These are phyloP conservation scores for Geotrichum reessii DNA, from an alignment of 1,139 yeast genomes.

Conservation along the genomic window DNA sequence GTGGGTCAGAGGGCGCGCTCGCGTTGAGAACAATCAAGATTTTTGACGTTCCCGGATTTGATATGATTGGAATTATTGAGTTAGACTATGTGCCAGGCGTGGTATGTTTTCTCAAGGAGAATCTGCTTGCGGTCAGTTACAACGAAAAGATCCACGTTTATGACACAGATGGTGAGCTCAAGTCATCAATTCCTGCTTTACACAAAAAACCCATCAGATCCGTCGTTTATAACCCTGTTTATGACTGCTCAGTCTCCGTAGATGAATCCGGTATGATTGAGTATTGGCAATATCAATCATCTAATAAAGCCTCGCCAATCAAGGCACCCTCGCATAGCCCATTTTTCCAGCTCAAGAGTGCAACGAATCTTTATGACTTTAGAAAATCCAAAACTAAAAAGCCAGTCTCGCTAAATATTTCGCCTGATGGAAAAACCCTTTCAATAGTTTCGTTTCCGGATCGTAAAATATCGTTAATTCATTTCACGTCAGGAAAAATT, in stretches of 20 bases:
- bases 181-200: slow-evolving; percentile 23
- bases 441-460: slow-evolving; percentile 37
- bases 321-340: slow-evolving; percentile 13
- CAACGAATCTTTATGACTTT: slow-evolving; percentile 43
- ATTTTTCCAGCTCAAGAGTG: slow-evolving; percentile 39
- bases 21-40: slow-evolving; percentile 31
- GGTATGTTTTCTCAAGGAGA: slow-evolving; percentile 14
- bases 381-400: slow-evolving; percentile 34
- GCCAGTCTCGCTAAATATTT: slow-evolving; percentile 28
- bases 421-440: slow-evolving; percentile 31
- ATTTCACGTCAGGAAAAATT: slow-evolving; percentile 38
- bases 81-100: slow-evolving; percentile 22
- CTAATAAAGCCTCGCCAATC: slow-evolving; percentile 14
- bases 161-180: slow-evolving; percentile 27
- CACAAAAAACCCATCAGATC: slow-evolving; percentile 36
- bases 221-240: slow-evolving; percentile 33
- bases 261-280: slow-evolving; percentile 44
- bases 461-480: slow-evolving; percentile 36
- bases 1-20: not conserved
- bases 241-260: slow-evolving; percentile 38
- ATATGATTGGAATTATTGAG: slow-evolving; percentile 41
- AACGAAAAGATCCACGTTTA: slow-evolving; percentile 29
- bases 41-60: slow-evolving; percentile 41
- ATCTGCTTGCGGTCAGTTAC: slow-evolving; percentile 25
- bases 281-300: slow-evolving; percentile 39